Conservation (phyloP, 2,329 filamentous ascomycete genomes). For the Achaetomium macrosporum region DNA sequence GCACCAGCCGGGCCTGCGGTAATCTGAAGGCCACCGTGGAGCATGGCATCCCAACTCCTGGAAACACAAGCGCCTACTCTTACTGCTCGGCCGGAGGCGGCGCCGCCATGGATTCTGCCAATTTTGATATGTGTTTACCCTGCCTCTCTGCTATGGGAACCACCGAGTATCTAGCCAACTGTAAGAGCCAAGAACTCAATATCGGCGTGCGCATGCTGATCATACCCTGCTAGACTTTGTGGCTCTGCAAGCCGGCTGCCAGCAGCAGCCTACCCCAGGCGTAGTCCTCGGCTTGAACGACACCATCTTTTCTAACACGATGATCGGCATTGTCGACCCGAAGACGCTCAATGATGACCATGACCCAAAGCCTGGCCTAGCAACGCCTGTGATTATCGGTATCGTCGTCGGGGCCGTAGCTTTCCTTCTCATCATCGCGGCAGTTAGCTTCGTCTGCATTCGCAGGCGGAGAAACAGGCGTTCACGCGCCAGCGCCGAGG, state of each 20-base stretch:
- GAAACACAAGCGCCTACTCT: constrained; percentile 34
- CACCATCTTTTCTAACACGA: constrained; percentile 24
- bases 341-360: constrained; percentile 17
- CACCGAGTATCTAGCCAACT: constrained; percentile 44
- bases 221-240: constrained; percentile 37
- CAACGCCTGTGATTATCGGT: constrained; percentile 38
- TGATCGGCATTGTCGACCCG: constrained; percentile 34
- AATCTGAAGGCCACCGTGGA: constrained; percentile 37
- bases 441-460: constrained; percentile 39
- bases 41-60: constrained; percentile 33
- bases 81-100: constrained; percentile 43
- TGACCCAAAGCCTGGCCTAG: constrained; percentile 24
- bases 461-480: constrained; percentile 40
- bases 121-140: constrained; percentile 37
- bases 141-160: constrained; percentile 41
- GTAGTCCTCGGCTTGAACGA: constrained; percentile 27
- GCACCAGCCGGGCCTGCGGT: constrained; percentile 47
- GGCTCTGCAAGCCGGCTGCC: constrained; percentile 47
- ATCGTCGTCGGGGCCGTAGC: constrained; percentile 38
- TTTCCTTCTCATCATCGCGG: constrained; percentile 33
- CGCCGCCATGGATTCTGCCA: constrained; percentile 30
- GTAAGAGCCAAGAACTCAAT: constrained; percentile 28
- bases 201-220: not conserved
- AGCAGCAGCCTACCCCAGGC: constrained; percentile 37
- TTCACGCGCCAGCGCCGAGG: constrained; percentile 25